Conservation (phyloP, 306 rosid species). For the Carpinus fangiana region DNA sequence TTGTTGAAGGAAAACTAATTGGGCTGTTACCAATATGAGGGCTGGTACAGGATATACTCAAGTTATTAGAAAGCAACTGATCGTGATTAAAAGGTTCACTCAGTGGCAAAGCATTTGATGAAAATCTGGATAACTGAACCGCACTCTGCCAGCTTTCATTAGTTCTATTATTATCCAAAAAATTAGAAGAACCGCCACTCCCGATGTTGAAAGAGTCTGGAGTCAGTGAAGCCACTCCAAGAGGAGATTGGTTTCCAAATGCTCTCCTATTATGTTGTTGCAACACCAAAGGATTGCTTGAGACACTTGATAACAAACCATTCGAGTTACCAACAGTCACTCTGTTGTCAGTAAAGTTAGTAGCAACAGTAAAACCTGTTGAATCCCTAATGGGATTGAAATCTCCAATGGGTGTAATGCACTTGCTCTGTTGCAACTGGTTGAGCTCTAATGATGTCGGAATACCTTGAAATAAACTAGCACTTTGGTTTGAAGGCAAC, state of each 20-base stretch:
- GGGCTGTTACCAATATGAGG: slow-evolving; percentile 38
- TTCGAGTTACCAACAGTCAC: slow-evolving; percentile 32
- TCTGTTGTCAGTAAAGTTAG: slow-evolving; percentile 46
- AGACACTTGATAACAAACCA: slow-evolving; percentile 37
- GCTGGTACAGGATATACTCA: slow-evolving; percentile 36
- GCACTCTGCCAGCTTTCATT: slow-evolving; percentile 57
- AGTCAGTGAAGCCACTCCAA: slow-evolving; percentile 35
- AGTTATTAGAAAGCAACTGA: slow-evolving; percentile 42
- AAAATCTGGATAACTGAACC: slow-evolving; percentile 48
- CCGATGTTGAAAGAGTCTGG: slow-evolving; percentile 42
- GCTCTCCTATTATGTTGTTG: slow-evolving; percentile 35
- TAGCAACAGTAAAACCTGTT: slow-evolving; percentile 41
- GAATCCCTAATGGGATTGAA: slow-evolving; percentile 43
- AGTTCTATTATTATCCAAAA: slow-evolving; percentile 54
- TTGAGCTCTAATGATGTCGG: slow-evolving; percentile 54
- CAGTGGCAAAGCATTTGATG: slow-evolving; percentile 48
- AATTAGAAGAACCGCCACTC: slow-evolving; percentile 46
- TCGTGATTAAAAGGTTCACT: slow-evolving; percentile 40
- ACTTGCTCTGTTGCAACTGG: slow-evolving; percentile 55
- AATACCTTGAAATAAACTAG: slow-evolving; percentile 48
- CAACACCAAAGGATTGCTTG: slow-evolving; percentile 48
- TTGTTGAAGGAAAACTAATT: slow-evolving; percentile 48
- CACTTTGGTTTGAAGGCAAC: slow-evolving; percentile 48
- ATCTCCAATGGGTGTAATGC: slow-evolving; percentile 42
- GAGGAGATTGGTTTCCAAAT: slow-evolving; percentile 46